Conservation (phyloP, 768 basidiomycete genomes). For the Boletus rubescentipes region DNA sequence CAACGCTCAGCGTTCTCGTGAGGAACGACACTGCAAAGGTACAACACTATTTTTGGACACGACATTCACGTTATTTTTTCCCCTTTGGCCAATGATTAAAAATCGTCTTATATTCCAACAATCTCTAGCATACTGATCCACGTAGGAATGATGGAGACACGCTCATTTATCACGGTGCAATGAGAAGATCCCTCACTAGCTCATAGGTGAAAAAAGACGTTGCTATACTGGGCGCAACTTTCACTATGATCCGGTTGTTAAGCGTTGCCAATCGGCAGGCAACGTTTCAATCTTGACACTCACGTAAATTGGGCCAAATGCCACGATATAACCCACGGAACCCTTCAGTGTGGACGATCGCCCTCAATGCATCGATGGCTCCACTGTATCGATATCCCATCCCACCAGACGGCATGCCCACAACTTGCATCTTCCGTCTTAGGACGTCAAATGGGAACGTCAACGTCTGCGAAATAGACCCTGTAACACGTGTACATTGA, state of each 20-base stretch:
- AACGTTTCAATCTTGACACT: conserved; percentile 29
- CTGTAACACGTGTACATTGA: conserved; percentile 35
- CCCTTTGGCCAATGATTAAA: not conserved
- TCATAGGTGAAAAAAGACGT: conserved; percentile 87
- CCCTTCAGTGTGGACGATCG: conserved; percentile 74
- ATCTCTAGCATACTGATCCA: not conserved
- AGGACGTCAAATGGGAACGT: conserved; percentile 97
- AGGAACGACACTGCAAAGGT: conserved; percentile 6
- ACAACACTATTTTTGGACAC: conserved; percentile 8
- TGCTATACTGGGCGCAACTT: conserved; percentile 89
- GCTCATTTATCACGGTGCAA: conserved; percentile 26
- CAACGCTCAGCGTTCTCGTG: conserved; percentile 21
- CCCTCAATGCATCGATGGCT: conserved; percentile 72
- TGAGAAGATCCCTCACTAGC: conserved; percentile 52
- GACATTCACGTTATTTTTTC: conserved; percentile 10
- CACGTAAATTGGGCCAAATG: conserved; percentile 86
- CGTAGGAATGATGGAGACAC: not conserved
- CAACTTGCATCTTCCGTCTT: conserved; percentile 93
- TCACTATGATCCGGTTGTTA: conserved; percentile 49
- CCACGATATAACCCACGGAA: conserved; percentile 77
- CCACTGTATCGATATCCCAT: conserved; percentile 71
- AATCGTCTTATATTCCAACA: conserved; percentile 7
- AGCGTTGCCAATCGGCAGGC: conserved; percentile 3
- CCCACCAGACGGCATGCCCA: conserved; percentile 65
- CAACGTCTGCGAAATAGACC: conserved; percentile 89